Conservation (phyloP, 257 asterid species). For the Leptodermis oblonga region DNA sequence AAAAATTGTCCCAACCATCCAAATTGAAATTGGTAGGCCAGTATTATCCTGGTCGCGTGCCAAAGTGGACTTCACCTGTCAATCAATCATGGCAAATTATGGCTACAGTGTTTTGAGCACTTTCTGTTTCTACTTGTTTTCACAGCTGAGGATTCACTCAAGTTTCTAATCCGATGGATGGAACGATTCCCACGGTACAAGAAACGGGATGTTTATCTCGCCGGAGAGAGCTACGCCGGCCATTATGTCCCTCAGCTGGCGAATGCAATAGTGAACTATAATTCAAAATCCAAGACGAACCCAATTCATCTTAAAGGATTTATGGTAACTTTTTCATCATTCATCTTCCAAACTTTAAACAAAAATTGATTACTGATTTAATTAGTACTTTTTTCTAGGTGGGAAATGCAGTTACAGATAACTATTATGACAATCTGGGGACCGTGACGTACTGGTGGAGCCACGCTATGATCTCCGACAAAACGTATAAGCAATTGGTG, state of each 20-base stretch:
- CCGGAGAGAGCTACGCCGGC: slow-evolving; percentile 97
- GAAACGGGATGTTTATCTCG: slow-evolving; percentile 54
- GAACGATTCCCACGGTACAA: slow-evolving; percentile 80
- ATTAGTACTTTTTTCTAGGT: slow-evolving; percentile 49
- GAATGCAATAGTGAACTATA: slow-evolving; percentile 53
- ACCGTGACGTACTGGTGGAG: slow-evolving; percentile 99
- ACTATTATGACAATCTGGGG: slow-evolving; percentile 84
- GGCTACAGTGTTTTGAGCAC: background rate
- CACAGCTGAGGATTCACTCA: slow-evolving; percentile 77
- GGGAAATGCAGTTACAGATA: slow-evolving; percentile 94
- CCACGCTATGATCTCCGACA: slow-evolving; percentile 97
- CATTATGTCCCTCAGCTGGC: slow-evolving; percentile 94
- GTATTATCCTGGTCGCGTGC: background rate
- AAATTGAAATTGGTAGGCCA: slow-evolving; percentile 21
- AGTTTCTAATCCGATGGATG: slow-evolving; percentile 76
- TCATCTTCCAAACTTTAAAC: too few species aligned
- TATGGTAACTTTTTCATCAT: slow-evolving; percentile 46
- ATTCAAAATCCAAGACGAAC: slow-evolving; percentile 38
- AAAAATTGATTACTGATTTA: background rate
- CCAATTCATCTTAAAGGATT: slow-evolving; percentile 74
- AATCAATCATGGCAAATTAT: slow-evolving; percentile 16
- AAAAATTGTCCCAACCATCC: background rate
- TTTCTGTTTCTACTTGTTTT: background rate
- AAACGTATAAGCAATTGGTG: slow-evolving; percentile 63
- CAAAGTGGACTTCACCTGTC: slow-evolving; percentile 10